Evolutionary conservation across 192 early-diverging fungal species (phyloP).

Genomic region (Rhizophlyctis rosea): DNA sequence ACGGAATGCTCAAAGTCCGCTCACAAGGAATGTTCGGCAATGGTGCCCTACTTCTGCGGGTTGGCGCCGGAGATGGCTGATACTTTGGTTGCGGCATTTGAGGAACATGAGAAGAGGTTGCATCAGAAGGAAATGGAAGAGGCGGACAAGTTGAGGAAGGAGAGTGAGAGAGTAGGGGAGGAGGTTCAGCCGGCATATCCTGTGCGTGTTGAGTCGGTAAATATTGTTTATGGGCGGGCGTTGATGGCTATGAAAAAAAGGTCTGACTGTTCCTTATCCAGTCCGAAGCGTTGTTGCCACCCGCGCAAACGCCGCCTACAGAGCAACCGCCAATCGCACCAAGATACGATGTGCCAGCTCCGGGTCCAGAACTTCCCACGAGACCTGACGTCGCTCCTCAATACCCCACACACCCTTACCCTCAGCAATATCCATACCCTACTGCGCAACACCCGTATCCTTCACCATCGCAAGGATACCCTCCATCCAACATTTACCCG

Average conservation of each 20-base stretch:
- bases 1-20: constrained; percentile 35
- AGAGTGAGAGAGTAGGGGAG: constrained; percentile 7
- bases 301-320: too few species aligned
- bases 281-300: too few species aligned
- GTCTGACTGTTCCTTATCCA: too few species aligned
- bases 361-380: too few species aligned
- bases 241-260: too few species aligned
- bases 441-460: not conserved
- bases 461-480: not conserved
- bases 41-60: constrained; percentile 48
- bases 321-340: too few species aligned
- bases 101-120: constrained; percentile 38
- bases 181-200: not conserved
- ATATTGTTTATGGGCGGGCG: too few species aligned
- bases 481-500: too few species aligned
- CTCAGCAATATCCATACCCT: not conserved
- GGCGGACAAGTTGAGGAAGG: constrained; percentile 31
- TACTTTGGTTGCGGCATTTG: constrained; percentile 40
- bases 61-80: constrained; percentile 40
- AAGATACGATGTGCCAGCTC: too few species aligned
- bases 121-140: constrained; percentile 45
- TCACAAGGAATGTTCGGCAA: constrained; percentile 38
- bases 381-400: too few species aligned
- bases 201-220: constrained; percentile 5
- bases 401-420: not conserved